These are phyloP conservation scores for Tylopilus rubrobrunneus DNA, from an alignment of 768 basidiomycete species.

Conservation along the genomic window DNA sequence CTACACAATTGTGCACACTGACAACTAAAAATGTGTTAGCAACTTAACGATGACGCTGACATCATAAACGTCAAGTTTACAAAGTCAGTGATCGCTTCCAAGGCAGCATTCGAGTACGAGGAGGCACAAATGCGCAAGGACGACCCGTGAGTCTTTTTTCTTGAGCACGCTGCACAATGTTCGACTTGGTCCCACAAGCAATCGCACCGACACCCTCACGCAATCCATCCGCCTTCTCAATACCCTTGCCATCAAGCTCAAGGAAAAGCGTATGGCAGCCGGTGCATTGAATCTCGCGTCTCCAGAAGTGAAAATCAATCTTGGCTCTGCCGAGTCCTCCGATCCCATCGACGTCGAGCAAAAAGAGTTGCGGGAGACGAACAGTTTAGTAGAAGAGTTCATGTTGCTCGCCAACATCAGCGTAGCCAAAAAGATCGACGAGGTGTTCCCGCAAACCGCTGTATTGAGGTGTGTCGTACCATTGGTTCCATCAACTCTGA, in stretches of 20 bases:
- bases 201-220: conserved; percentile 76
- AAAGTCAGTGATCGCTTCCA: conserved; percentile 96
- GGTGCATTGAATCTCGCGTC: conserved; percentile 98
- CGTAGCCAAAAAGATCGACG: conserved; percentile 88
- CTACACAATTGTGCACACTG: background rate
- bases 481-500: background rate
- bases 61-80: conserved; percentile 89
- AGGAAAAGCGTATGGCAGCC: conserved; percentile 82
- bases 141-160: conserved; percentile 58
- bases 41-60: conserved; percentile 82
- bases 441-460: conserved; percentile 93
- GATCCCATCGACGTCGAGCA: conserved; percentile 98
- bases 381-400: conserved; percentile 96
- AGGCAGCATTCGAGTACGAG: conserved; percentile 95
- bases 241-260: conserved; percentile 77
- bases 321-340: conserved; percentile 89
- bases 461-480: conserved; percentile 62
- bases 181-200: conserved; percentile 38
- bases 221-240: conserved; percentile 87
- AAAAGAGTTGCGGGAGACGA: conserved; percentile 89
- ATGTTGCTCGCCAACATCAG: conserved; percentile 98
- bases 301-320: conserved; percentile 95
- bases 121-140: conserved; percentile 94
- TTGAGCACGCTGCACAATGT: background rate
- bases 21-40: conserved; percentile 43